These are phyloP conservation scores for Daldinia vernicosa DNA, from an alignment of 495 filamentous ascomycete species.

Conservation along the genomic window DNA sequence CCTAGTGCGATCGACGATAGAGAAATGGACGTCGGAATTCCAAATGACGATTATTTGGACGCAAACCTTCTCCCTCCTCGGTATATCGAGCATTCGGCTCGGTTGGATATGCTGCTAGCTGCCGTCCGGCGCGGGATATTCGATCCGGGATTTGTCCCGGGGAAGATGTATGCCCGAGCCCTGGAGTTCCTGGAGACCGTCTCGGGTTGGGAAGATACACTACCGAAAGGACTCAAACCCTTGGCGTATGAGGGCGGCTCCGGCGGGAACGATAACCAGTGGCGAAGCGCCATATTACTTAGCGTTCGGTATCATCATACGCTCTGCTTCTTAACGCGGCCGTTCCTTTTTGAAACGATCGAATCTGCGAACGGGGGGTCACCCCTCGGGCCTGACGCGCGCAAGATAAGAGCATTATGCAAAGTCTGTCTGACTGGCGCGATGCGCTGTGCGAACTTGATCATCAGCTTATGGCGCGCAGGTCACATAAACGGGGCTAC, in stretches of 20 bases:
- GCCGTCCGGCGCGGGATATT: slow-evolving; percentile 32
- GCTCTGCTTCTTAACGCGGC: slow-evolving; percentile 44
- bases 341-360: slow-evolving; percentile 44
- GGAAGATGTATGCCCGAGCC: slow-evolving; percentile 33
- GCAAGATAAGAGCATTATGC: slow-evolving; percentile 19
- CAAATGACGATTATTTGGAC: slow-evolving; percentile 46
- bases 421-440: slow-evolving; percentile 37
- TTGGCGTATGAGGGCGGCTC: slow-evolving; percentile 18
- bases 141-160: slow-evolving; percentile 31
- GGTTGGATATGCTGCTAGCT: slow-evolving; percentile 31
- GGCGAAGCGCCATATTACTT: slow-evolving; percentile 43
- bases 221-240: slow-evolving; percentile 47
- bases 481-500: slow-evolving; percentile 34
- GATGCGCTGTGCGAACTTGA: slow-evolving; percentile 27
- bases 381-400: slow-evolving; percentile 20
- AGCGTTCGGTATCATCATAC: slow-evolving; percentile 49
- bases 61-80: slow-evolving; percentile 39
- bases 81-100: slow-evolving; percentile 42
- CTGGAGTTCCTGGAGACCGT: slow-evolving; percentile 49
- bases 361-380: slow-evolving; percentile 6
- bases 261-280: slow-evolving; percentile 35
- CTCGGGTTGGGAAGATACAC: slow-evolving; percentile 49
- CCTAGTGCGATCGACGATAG: slow-evolving; percentile 57
- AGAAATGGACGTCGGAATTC: slow-evolving; percentile 51
- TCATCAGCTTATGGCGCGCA: slow-evolving; percentile 26